Evolutionary conservation across 2,329 filamentous ascomycete genomes (phyloP).

Genomic region (Colletotrichum sansevieriae): DNA sequence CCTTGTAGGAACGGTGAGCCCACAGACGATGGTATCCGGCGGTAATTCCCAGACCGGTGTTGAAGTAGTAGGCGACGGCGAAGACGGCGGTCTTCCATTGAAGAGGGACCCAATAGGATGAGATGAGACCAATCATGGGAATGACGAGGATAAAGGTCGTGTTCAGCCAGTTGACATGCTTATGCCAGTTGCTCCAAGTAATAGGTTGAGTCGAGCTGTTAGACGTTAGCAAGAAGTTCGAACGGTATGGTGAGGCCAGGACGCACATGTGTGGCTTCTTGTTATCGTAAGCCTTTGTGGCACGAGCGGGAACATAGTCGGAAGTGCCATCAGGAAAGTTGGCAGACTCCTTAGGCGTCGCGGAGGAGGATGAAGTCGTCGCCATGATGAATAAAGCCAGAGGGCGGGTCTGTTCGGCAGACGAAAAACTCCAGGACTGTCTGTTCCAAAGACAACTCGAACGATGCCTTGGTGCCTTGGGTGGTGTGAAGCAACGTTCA

Average conservation of each 20-base stretch:
- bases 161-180: constrained; percentile 96
- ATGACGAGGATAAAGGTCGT: constrained; percentile 83
- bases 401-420: constrained; percentile 15
- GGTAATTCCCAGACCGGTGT: constrained; percentile 84
- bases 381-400: constrained; percentile 37
- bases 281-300: constrained; percentile 60
- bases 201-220: constrained; percentile 77
- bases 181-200: constrained; percentile 86
- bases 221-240: neutral
- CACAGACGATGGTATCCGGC: constrained; percentile 80
- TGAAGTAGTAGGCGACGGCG: constrained; percentile 84
- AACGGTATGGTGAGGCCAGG: neutral
- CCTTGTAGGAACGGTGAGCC: constrained; percentile 89
- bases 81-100: constrained; percentile 79
- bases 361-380: constrained; percentile 53
- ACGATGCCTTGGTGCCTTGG: constrained; percentile 15
- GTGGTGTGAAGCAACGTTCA: constrained; percentile 25
- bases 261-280: constrained; percentile 81
- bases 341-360: constrained; percentile 54
- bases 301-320: constrained; percentile 66
- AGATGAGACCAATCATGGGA: constrained; percentile 79
- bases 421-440: constrained; percentile 14
- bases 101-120: constrained; percentile 83
- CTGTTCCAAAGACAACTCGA: constrained; percentile 27
- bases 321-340: constrained; percentile 66